Evolutionary conservation across 805 yeast species (phyloP).

Genomic region (Saturnispora saitoi): DNA sequence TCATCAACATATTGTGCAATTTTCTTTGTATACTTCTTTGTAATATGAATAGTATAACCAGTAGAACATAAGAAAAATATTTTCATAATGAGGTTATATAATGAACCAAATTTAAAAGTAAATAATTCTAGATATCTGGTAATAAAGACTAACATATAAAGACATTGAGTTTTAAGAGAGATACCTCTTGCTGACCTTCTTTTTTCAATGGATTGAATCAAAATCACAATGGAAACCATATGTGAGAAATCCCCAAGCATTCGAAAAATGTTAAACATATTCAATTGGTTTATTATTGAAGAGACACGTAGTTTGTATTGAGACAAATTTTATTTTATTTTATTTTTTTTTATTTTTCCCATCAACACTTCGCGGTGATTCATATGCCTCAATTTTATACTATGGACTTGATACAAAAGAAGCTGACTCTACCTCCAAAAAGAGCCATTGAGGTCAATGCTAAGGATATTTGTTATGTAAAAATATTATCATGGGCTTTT

Average conservation of each 20-base stretch:
- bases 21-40: constrained; percentile 53
- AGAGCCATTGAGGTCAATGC: too few species aligned
- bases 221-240: constrained; percentile 64
- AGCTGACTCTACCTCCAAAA: too few species aligned
- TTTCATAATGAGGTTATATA: constrained; percentile 78
- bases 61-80: constrained; percentile 71
- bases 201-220: constrained; percentile 59
- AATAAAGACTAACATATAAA: constrained; percentile 65
- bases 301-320: neutral
- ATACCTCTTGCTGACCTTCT: constrained; percentile 71
- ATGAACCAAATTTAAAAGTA: constrained; percentile 42
- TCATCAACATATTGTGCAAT: constrained; percentile 57
- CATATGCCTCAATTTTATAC: too few species aligned
- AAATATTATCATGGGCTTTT: too few species aligned
- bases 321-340: neutral
- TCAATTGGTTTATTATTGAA: neutral
- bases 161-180: constrained; percentile 77
- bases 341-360: too few species aligned
- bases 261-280: constrained; percentile 36
- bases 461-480: too few species aligned
- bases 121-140: constrained; percentile 66
- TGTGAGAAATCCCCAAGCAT: constrained; percentile 67
- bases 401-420: too few species aligned
- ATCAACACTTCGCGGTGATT: too few species aligned
- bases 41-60: constrained; percentile 61